A percentile compares a stretch with the other conserved stretches of the same genome.
phyloP scores from a whole-genome alignment of 2,329 filamentous ascomycete species.

The Penicillium freii region DNA sequence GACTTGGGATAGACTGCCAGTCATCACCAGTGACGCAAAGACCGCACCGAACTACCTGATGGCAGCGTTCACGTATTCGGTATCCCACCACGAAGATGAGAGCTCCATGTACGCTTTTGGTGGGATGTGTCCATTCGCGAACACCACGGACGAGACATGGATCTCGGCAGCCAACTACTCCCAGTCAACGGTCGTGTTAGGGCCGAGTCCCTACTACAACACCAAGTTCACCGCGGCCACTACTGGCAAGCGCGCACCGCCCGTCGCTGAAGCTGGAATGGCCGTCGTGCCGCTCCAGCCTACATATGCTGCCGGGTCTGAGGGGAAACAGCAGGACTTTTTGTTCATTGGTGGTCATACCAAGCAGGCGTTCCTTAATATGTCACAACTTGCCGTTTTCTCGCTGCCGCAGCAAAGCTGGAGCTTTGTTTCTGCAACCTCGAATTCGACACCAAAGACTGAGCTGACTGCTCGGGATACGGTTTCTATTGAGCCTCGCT shows the following conservation, averaged over 20 bases:
- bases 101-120: conserved; percentile 68
- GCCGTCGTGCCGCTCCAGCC: conserved; percentile 71
- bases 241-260: conserved; percentile 58
- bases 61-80: conserved; percentile 65
- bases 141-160: conserved; percentile 55
- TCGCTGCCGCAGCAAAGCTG: conserved; percentile 82
- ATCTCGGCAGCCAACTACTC: conserved; percentile 72
- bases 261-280: conserved; percentile 82
- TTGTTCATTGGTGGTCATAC: conserved; percentile 86
- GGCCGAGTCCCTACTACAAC: conserved; percentile 44
- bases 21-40: conserved; percentile 35
- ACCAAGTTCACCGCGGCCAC: conserved; percentile 32
- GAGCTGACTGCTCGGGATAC: conserved; percentile 57
- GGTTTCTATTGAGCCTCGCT: conserved; percentile 69
- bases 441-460: conserved; percentile 46
- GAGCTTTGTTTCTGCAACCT: conserved; percentile 71
- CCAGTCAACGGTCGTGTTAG: conserved; percentile 69
- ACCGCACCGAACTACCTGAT: conserved; percentile 57
- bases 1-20: conserved; percentile 52
- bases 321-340: conserved; percentile 69
- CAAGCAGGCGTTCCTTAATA: conserved; percentile 80
- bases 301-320: conserved; percentile 65
- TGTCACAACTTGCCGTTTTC: conserved; percentile 86
- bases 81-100: conserved; percentile 52
- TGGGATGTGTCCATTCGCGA: conserved; percentile 73